These are phyloP conservation scores for Silene uniflora DNA, from an alignment of 148 eudicot species.

Conservation along the genomic window DNA sequence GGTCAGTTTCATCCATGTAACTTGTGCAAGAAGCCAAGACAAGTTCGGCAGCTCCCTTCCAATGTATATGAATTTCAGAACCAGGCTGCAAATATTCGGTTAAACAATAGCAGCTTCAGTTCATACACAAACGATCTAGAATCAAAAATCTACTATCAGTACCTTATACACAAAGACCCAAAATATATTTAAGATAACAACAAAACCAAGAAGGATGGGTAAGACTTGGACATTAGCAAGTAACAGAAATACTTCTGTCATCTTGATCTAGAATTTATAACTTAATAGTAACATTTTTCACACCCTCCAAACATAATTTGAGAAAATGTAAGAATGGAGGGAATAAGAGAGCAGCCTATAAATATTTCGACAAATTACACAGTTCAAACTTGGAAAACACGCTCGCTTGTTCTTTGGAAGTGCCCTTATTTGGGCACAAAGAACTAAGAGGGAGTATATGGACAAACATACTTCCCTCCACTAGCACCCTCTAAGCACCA, in stretches of 20 bases:
- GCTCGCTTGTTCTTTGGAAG: no score
- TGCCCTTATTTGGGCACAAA: no score
- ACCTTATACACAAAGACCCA: neutral
- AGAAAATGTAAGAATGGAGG: no score
- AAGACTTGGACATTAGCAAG: neutral
- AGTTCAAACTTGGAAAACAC: no score
- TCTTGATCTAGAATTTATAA: no score
- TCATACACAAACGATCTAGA: neutral
- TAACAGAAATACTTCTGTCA: neutral
- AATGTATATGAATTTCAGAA: conserved; percentile 38
- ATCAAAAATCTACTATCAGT: neutral
- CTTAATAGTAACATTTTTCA: no score
- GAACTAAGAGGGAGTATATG: no score
- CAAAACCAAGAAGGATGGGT: neutral
- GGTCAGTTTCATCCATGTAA: conserved; percentile 35
- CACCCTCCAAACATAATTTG: no score
- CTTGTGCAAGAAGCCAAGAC: conserved; percentile 36
- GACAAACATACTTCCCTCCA: no score
- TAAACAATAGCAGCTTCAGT: neutral
- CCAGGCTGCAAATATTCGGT: conserved; percentile 36
- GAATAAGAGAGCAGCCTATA: no score
- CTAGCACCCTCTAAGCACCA: no score
- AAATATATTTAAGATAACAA: neutral
- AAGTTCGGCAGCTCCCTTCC: conserved; percentile 57
- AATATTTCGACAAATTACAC: no score